Evolutionary conservation across 352 stramenopile species (phyloP).

Genomic region (Phytophthora boehmeriae): DNA sequence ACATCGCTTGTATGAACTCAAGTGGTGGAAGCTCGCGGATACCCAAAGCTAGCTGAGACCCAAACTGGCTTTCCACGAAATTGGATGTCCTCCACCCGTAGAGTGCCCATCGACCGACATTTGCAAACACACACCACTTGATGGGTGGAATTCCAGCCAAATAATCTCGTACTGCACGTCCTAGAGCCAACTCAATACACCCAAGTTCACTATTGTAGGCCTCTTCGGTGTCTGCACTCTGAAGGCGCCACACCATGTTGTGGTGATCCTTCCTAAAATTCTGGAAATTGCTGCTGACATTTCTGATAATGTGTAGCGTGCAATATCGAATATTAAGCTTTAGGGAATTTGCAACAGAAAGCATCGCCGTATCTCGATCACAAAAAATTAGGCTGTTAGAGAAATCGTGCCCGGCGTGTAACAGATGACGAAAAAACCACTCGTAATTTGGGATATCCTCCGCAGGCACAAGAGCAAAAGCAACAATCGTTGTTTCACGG

Average conservation of each 20-base stretch:
- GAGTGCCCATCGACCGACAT: conserved; percentile 2
- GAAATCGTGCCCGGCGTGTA: background rate
- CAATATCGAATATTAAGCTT: conserved; percentile 1
- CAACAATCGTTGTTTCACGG: background rate
- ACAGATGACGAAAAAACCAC: background rate
- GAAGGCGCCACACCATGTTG: background rate
- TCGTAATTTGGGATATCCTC: background rate
- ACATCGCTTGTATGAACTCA: conserved; percentile 12
- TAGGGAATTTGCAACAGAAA: background rate
- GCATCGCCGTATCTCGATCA: background rate
- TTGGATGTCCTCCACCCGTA: conserved; percentile 15
- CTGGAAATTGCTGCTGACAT: background rate
- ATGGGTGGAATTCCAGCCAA: conserved; percentile 2
- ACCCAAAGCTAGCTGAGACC: background rate
- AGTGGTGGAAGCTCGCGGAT: background rate
- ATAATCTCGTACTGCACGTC: background rate
- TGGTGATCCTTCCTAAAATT: background rate
- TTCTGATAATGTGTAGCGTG: conserved; percentile 5
- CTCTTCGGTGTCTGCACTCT: conserved; percentile 1
- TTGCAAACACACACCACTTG: conserved; percentile 8
- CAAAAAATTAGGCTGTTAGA: background rate
- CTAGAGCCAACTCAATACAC: conserved; percentile 5
- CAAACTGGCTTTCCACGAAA: conserved; percentile 7
- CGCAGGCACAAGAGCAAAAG: background rate
- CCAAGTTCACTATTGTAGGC: background rate